These are phyloP conservation scores for Penicillium sp. DNA, from an alignment of 2,329 filamentous ascomycete species.

Conservation along the genomic window DNA sequence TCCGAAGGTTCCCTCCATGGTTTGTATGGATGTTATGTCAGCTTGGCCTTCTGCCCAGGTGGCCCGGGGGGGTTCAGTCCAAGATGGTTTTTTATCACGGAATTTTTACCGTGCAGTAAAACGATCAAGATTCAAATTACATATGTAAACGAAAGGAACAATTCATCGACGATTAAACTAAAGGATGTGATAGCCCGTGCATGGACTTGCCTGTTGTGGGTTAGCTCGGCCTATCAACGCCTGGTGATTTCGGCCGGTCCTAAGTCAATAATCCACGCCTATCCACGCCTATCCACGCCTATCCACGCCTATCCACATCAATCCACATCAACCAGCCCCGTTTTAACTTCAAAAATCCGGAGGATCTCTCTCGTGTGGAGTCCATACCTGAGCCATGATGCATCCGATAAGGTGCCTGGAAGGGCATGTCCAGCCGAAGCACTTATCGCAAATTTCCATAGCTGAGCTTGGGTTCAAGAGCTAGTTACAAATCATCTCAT, in stretches of 20 bases:
- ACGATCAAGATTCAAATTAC: background rate
- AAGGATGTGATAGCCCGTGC: background rate
- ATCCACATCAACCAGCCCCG: background rate
- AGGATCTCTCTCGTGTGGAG: background rate
- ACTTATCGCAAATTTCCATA: background rate
- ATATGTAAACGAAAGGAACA: background rate
- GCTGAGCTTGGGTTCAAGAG: background rate
- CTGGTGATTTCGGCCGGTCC: background rate
- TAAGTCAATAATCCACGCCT: too few species aligned
- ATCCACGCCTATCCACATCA: background rate
- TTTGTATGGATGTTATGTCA: slow-evolving; percentile 8
- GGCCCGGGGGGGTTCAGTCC: too few species aligned
- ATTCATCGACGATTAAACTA: background rate
- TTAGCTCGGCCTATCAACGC: slow-evolving; percentile 5
- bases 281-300: background rate
- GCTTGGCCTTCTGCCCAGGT: background rate
- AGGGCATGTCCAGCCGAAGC: slow-evolving; percentile 9
- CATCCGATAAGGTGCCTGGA: background rate
- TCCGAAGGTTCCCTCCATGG: background rate
- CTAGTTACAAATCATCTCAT: background rate
- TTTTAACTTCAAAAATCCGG: background rate
- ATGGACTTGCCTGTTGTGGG: slow-evolving; percentile 22
- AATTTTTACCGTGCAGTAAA: too few species aligned
- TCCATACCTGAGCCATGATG: background rate
- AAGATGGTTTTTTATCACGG: background rate